Evolutionary conservation across 2,329 filamentous ascomycete species (phyloP), one percentile per base, ranked within the genome.

Genomic region (Geosmithia morbida): DNA sequence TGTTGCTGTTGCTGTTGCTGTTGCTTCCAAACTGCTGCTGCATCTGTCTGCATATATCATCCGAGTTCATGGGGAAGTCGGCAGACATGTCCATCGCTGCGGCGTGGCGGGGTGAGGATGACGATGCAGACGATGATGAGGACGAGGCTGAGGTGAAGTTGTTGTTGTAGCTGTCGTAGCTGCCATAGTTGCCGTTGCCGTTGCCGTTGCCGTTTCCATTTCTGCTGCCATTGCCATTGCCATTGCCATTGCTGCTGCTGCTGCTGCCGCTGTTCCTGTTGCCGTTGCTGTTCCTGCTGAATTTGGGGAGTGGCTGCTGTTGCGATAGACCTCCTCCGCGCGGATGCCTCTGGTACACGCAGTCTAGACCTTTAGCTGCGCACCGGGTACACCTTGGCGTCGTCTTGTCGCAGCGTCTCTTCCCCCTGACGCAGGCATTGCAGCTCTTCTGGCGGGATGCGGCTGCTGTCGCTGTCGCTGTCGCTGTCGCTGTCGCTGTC

Each of bases 371-470:
- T 57, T 66, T 68, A 53, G 61, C 62, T 3, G 58, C 58, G 54
- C 67, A 72, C 46, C 67, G 66, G 19, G 61, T 61, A 54, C 67
- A 71, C 43, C 58, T 57, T 16, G 69, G 68, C 8, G 57, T 59
- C 43, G 56, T 60, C 60, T 71, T 70, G 55, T 72, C 68, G 56
- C 69, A 72, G 50, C 67, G 63, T 45, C 68, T 61, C 56, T 72
- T 72, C 56, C 66, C 64, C 47, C 62, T 62, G 45, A 71, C 68
- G 53, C 69, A 72, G 47, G 67, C 63, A 51, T 71, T 68, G 61
- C 68, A 71, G 59, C 66, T 71, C 62, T 69, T 71, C 53, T 71
- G 69, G 50, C 67, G 60, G 73, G 64, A 78, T 42, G 64, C 61
- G 39, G 63, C 59, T 37, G 53, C 52, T 16, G 43, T 19, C 45